Evolutionary conservation across 805 yeast species (phyloP), one percentile per base, ranked within the genome.

Genomic region (Candida quercuum): DNA sequence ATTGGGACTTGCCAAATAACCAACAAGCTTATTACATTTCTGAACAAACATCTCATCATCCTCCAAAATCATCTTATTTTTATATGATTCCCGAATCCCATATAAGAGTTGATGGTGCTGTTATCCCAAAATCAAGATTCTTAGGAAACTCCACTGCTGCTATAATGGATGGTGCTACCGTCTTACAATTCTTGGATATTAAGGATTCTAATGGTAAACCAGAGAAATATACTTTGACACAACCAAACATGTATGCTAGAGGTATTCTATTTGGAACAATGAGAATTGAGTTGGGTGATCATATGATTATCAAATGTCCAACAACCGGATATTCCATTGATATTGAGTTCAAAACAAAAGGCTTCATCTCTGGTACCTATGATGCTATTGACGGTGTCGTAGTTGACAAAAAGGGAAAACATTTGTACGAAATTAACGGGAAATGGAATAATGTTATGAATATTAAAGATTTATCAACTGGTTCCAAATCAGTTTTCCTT

Each of bases 31-130:
- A 74, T 57, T 93, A 91, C 59, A 62, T 91, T 16, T 71, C 97
- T 2, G 99, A 93, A 60, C 99, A 93, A 60, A 89, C 97, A 0
- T 85, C 95, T 23, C 99, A 93, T 55, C 99, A 93, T 58, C 98
- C 99, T n/a, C 99, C 99, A 12, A 84, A 93, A 57, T 86, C 96
- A 1, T 81, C 95, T 0, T 93, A 91, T 61, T 93, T 88, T 56
- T 93, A 86, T 58, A 68, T 81, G 61, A 74, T 86, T 26, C 99
- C 99, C 0, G 83, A 78, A 40, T 74, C 75, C 41, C 76, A 76
- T 48, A 85, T 93, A 41, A 75, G 93, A 45, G 87, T 82, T 17
- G 99, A 93, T 54, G 99, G 99, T 22, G 72, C 83, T 12, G 78
- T 88, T 15, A 70, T 87, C 31, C 99, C 99, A 17, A 81, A 76